phyloP scores from a whole-genome alignment of 768 basidiomycete species.

The Phlebiopsis gigantea region DNA sequence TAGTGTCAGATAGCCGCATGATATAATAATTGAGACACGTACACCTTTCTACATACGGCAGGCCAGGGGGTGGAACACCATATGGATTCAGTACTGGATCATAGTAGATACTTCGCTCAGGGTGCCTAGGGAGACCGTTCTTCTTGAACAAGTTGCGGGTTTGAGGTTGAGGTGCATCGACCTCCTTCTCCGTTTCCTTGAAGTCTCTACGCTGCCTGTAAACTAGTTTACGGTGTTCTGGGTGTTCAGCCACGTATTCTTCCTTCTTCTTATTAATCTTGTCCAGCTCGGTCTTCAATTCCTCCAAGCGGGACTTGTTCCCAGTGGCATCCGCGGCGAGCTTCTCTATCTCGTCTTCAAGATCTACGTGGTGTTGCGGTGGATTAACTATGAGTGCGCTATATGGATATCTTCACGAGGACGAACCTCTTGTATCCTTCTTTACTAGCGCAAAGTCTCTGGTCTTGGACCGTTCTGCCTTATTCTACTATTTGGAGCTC shows the following conservation, averaged over 20 bases:
- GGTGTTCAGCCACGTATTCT: constrained; percentile 89
- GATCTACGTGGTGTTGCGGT: constrained; percentile 49
- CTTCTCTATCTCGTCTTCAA: constrained; percentile 75
- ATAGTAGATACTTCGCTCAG: constrained; percentile 91
- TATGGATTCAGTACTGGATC: constrained; percentile 91
- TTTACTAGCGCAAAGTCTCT: constrained; percentile 91
- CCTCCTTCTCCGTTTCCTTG: constrained; percentile 35
- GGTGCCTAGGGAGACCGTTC: constrained; percentile 81
- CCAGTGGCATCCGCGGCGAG: constrained; percentile 47
- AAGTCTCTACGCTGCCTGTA: constrained; percentile 54
- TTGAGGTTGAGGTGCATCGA: constrained; percentile 33
- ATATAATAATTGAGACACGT: constrained; percentile 23
- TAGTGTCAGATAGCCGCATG: not conserved
- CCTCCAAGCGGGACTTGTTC: constrained; percentile 63
- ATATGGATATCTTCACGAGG: not conserved
- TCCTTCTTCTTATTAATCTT: constrained; percentile 84
- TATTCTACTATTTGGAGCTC: constrained; percentile 70
- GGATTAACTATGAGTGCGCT: not conserved
- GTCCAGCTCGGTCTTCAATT: constrained; percentile 72
- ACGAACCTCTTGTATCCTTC: constrained; percentile 84
- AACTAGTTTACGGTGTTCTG: constrained; percentile 84
- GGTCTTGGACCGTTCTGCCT: constrained; percentile 71
- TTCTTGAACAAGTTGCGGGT: constrained; percentile 74
- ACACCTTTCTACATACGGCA: constrained; percentile 93
- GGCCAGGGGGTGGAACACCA: constrained; percentile 91